Evolutionary conservation across 2,329 filamentous ascomycete species (phyloP).

Genomic region (Teratosphaeria gauchensis): DNA sequence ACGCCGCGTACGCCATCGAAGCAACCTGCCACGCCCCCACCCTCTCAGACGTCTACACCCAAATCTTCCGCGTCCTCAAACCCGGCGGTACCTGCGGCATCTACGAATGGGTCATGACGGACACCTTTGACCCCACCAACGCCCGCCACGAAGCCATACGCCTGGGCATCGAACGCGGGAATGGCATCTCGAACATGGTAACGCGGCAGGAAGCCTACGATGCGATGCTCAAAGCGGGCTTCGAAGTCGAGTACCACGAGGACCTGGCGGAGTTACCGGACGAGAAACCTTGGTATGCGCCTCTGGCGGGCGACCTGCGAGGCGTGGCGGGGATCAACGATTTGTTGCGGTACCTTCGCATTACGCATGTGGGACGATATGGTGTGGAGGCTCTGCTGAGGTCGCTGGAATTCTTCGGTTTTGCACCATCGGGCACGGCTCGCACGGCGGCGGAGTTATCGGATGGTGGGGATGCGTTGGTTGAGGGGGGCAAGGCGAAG

Average conservation of each 20-base stretch:
- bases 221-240: constrained; percentile 17
- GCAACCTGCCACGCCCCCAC: constrained; percentile 22
- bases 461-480: background rate
- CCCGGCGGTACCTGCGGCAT: constrained; percentile 20
- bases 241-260: constrained; percentile 19
- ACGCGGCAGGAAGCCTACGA: constrained; percentile 11
- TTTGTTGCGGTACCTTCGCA: background rate
- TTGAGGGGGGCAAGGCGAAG: background rate
- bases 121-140: constrained; percentile 17
- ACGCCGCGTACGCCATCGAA: constrained; percentile 24
- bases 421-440: background rate
- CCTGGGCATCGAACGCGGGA: constrained; percentile 21
- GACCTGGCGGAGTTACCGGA: constrained; percentile 13
- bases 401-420: background rate
- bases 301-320: background rate
- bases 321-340: background rate
- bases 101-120: constrained; percentile 25
- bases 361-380: background rate
- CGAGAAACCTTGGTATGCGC: background rate
- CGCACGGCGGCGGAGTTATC: background rate
- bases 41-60: constrained; percentile 17
- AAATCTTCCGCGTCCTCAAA: constrained; percentile 23
- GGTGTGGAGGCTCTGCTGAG: background rate
- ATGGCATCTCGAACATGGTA: constrained; percentile 20
- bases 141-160: constrained; percentile 16